Percentiles rank a stretch among this genome's conserved stretches.
These are phyloP conservation scores for Fusarium metavorans DNA, from an alignment of 2,329 filamentous ascomycete species.

Conservation along the genomic window DNA sequence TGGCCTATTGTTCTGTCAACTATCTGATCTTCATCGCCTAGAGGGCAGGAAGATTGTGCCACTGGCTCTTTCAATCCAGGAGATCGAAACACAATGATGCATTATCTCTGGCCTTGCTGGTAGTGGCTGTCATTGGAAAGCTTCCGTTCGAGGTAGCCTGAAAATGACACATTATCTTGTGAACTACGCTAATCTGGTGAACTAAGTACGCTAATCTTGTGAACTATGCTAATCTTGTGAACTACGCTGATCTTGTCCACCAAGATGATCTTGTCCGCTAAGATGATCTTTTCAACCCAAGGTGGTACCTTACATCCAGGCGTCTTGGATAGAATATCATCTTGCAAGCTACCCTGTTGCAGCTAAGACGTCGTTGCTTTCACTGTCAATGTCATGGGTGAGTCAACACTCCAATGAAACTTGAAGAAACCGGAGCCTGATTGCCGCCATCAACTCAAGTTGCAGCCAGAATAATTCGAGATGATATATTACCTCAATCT, in stretches of 20 bases:
- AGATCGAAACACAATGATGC: too few species aligned
- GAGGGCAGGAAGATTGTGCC: background rate
- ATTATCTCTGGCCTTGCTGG: background rate
- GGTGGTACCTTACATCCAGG: background rate
- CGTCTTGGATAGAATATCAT: background rate
- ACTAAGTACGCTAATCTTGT: background rate
- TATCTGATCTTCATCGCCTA: constrained; percentile 38
- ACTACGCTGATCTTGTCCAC: background rate
- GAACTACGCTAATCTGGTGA: background rate
- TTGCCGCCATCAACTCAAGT: constrained; percentile 70
- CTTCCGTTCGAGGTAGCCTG: background rate
- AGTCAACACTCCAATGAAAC: background rate
- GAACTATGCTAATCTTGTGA: background rate
- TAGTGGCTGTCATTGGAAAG: background rate
- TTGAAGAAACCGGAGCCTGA: background rate
- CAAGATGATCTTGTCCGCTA: too few species aligned
- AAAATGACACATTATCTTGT: background rate
- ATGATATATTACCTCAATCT: background rate
- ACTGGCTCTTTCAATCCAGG: too few species aligned
- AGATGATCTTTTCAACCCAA: background rate
- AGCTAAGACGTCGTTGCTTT: background rate
- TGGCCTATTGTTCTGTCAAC: constrained; percentile 54
- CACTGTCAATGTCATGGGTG: background rate
- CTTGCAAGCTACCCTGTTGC: too few species aligned
- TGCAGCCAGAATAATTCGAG: constrained; percentile 43